Evolutionary conservation across 495 filamentous ascomycete genomes (phyloP).

Genomic region (Achaetomiella virescens): DNA sequence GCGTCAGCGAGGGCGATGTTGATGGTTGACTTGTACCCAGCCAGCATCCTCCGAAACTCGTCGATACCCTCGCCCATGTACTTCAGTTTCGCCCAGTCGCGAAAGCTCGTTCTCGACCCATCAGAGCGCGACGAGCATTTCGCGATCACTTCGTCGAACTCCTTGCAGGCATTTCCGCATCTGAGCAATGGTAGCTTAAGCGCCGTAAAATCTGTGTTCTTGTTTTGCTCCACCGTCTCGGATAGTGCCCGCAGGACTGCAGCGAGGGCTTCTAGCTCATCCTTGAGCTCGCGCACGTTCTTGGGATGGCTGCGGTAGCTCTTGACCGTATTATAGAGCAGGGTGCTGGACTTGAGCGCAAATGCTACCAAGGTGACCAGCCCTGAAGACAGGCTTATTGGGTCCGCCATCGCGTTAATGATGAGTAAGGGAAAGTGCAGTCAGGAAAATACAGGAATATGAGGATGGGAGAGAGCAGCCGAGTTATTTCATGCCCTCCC

Average conservation of each 20-base stretch:
- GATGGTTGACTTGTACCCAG: slow-evolving; percentile 19
- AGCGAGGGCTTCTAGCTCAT: slow-evolving; percentile 36
- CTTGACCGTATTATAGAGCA: slow-evolving; percentile 23
- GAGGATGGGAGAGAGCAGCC: slow-evolving; percentile 7
- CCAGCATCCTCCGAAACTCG: slow-evolving; percentile 14
- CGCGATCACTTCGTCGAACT: slow-evolving; percentile 13
- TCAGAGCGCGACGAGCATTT: slow-evolving; percentile 9
- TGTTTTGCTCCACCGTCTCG: slow-evolving; percentile 18
- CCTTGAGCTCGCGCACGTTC: slow-evolving; percentile 35
- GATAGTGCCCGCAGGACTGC: slow-evolving; percentile 33
- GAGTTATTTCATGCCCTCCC: too few species aligned
- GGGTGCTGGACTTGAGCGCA: slow-evolving; percentile 38
- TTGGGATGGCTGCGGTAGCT: slow-evolving; percentile 37
- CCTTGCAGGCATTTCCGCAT: slow-evolving; percentile 15
- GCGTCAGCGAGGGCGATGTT: slow-evolving; percentile 12
- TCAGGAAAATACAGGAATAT: too few species aligned
- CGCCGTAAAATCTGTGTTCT: slow-evolving; percentile 1
- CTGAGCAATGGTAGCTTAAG: slow-evolving; percentile 13
- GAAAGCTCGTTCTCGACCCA: slow-evolving; percentile 11
- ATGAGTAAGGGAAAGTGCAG: too few species aligned
- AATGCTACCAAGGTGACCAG: slow-evolving; percentile 21
- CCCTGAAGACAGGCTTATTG: slow-evolving; percentile 3
- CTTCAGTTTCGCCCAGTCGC: slow-evolving; percentile 18
- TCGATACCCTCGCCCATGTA: slow-evolving; percentile 18
- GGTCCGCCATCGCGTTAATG: slow-evolving; percentile 5